Base-by-base conservation (phyloP, 345 rosid genomes). In the Rhodomyrtus tomentosa region DNA sequence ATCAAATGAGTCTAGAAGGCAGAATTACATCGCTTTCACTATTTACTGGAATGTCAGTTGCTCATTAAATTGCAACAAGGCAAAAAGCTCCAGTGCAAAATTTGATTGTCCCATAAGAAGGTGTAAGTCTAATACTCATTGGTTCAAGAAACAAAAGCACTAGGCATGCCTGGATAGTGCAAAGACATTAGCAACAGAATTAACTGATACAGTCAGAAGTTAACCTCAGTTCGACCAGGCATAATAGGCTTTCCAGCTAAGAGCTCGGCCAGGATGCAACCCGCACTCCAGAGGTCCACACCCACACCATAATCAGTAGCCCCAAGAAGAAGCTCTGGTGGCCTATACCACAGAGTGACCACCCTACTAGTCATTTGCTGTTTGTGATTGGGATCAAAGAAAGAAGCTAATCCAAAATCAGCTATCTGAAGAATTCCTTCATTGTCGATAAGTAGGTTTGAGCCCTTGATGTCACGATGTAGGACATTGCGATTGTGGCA, bases 191-290 rank as follows among this genome's bases (percentile, higher is more conserved):
- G 45, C 80, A 56, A 50, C 80, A 16, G 18, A 32, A 53, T 54
- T 11, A 55, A 55, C 32, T 2, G 13, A 68, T 24, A 55, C 7
- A 1, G 84, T 29, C 59, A 80, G 55, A 85, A 80, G 53, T 32
- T 83, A 88, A 94, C 98, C 95, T 94, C 98, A 29, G 98, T 93
- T 38, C 96, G 95, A 80, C 98, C 98, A 85, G 98, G 96, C 96
- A 94, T 92, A 58, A 93, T 91, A 74, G 98, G 98, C 87, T 93
- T 93, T 86, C 96, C 95, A 29, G 92, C 95, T 85, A 94, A 90
- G 83, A 94, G 87, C 89, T 94, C 98, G 3, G 96, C 96, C 50
- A 94, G 89, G 87, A 94, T 94, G 88, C 98, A 93, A 76, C 98
- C 96, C 76, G 98, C 98, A 87, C 98, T 94, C 98, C 96, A 94